Evolutionary conservation across 192 early-diverging fungal species (phyloP), one percentile per base, ranked within the genome.

Genomic region (Rhizoclosmatium globosum): DNA sequence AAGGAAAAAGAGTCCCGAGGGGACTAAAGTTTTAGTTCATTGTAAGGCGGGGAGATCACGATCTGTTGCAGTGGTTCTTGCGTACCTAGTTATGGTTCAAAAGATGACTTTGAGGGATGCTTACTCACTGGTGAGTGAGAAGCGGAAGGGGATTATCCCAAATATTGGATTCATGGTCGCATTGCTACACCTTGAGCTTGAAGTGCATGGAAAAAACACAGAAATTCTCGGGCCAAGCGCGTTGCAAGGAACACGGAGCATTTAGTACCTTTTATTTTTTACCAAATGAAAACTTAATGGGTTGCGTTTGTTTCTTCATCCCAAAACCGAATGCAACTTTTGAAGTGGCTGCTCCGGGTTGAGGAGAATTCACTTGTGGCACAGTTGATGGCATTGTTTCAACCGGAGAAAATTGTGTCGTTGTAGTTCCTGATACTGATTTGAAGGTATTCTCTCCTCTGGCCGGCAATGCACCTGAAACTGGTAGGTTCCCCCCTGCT

Each of bases 161-260:
- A 94, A 94, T 77, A 89, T 94, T 82, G 93, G 93, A 15, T 94
- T 94, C 81, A 89, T 92, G 68, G 82, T 90, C 19, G 88, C 93
- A 50, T 64, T 94, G 59, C 82, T 91, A 82, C 85, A 88, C 64
- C 79, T 94, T 53, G 93, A 94, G 82, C 85, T 87, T 64, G 81
- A 88, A 19, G 83, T 91, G 2, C 82, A 88, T 65, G 92, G 87
- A 9, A 77, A 42, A 31, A 83, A 81, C 66, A 75, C 81, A 0
- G 62, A 47, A 42, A 68, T 80, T 39, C 23, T 15, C 1, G 78
- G 41, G 43, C 31, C 38, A 11, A 75, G n/a, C 38, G 31, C 31
- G 31, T 21, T 59, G 21, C 17, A 72, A 58, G 71, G 53, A 9
- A 50, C 11, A 11, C 13, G 11, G 13, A 47, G 11, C 13, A 48